These are phyloP conservation scores for Boletus semigastroideus DNA, from an alignment of 1,284 basidiomycete genomes.

Conservation along the genomic window DNA sequence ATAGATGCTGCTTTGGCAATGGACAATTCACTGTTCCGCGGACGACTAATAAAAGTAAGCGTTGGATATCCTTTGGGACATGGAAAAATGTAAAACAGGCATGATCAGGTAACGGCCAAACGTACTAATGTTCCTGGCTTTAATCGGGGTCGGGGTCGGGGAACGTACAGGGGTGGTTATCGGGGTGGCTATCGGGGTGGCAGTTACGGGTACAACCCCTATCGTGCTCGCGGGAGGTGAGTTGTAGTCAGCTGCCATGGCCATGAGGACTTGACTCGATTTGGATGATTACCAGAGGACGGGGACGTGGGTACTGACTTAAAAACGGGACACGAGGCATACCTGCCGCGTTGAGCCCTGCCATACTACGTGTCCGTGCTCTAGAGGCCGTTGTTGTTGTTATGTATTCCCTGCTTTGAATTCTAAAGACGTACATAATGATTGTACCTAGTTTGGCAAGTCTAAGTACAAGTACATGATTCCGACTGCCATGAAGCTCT, in stretches of 20 bases:
- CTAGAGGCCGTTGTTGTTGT: constrained; percentile 20
- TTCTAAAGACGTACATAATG: constrained; percentile 31
- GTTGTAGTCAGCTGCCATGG: constrained; percentile 26
- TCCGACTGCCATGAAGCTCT: constrained; percentile 12
- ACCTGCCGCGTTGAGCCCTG: constrained; percentile 9
- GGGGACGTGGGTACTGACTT: constrained; percentile 65
- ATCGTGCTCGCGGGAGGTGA: constrained; percentile 78
- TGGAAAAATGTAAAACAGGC: constrained; percentile 3
- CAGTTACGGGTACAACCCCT: constrained; percentile 67
- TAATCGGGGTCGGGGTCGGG: constrained; percentile 77
- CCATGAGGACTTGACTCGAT: constrained; percentile 13
- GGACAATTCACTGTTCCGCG: constrained; percentile 94
- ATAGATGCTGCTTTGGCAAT: constrained; percentile 93
- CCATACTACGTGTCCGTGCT: constrained; percentile 10
- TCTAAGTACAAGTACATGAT: neutral
- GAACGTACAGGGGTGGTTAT: constrained; percentile 71
- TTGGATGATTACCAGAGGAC: constrained; percentile 46
- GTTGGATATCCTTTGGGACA: constrained; percentile 1
- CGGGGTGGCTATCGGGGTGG: constrained; percentile 51
- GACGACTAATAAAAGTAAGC: constrained; percentile 85
- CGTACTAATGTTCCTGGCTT: constrained; percentile 92
- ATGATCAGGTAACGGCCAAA: constrained; percentile 80
- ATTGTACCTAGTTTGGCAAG: constrained; percentile 20
- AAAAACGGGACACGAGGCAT: constrained; percentile 27
- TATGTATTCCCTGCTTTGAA: constrained; percentile 33